Evolutionary conservation across 2,329 filamentous ascomycete species (phyloP).

Genomic region (Sclerotinia trifoliorum): DNA sequence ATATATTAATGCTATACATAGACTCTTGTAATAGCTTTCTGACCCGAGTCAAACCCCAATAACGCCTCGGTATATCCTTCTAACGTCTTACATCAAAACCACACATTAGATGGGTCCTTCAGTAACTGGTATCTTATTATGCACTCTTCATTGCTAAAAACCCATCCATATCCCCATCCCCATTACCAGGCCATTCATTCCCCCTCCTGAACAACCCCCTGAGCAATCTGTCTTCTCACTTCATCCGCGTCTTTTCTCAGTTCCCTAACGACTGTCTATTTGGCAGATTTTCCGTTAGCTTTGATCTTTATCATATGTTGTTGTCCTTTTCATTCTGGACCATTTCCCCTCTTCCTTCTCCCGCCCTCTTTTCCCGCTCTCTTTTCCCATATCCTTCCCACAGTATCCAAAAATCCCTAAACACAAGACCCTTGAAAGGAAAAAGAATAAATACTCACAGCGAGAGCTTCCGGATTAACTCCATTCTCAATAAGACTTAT

Average conservation of each 20-base stretch:
- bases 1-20: background rate
- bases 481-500: constrained; percentile 97
- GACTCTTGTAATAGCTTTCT: background rate
- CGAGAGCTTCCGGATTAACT: constrained; percentile 90
- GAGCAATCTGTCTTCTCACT: constrained; percentile 26
- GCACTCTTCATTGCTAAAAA: background rate
- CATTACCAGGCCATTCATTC: background rate
- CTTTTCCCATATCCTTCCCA: background rate
- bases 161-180: background rate
- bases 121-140: background rate
- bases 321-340: rapidly evolving
- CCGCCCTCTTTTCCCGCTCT: constrained; percentile 13
- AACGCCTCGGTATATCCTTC: background rate
- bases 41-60: background rate
- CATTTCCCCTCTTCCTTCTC: background rate
- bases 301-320: background rate
- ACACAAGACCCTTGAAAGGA: too few relatives aligned
- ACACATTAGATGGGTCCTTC: background rate
- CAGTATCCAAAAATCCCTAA: too few relatives aligned
- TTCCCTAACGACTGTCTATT: constrained; percentile 39
- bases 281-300: background rate
- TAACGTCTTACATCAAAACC: background rate
- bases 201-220: background rate
- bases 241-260: constrained; percentile 39
- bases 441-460: constrained; percentile 56